Conservation (phyloP, 75 land plant genomes). For the Pseudotsuga menziesii region DNA sequence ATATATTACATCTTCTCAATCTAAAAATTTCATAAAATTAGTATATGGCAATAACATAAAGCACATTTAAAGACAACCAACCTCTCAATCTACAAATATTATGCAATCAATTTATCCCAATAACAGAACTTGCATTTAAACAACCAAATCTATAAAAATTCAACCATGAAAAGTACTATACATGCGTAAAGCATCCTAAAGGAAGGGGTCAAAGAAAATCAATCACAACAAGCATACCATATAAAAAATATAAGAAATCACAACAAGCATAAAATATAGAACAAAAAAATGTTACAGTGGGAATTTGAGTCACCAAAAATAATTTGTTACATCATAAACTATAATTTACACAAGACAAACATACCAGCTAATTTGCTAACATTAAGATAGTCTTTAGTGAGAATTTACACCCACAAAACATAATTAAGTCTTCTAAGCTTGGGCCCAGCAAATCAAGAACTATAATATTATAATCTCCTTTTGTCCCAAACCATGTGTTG, state of each 20-base stretch:
- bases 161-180: background rate
- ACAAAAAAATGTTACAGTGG: background rate
- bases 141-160: background rate
- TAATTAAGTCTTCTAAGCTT: slow-evolving; percentile 85
- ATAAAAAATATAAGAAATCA: background rate
- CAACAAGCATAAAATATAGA: background rate
- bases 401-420: slow-evolving; percentile 82
- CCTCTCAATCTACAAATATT: slow-evolving; percentile 51
- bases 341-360: background rate
- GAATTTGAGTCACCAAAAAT: background rate
- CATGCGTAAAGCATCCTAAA: no score
- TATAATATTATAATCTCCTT: slow-evolving; percentile 78
- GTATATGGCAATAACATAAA: slow-evolving; percentile 88
- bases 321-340: no score
- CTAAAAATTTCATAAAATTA: slow-evolving; percentile 23
- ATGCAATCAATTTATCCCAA: background rate
- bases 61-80: slow-evolving; percentile 59
- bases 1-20: slow-evolving; percentile 72
- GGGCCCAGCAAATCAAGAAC: slow-evolving; percentile 93
- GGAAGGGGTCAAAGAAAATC: no score
- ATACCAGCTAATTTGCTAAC: slow-evolving; percentile 96
- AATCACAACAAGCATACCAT: no score
- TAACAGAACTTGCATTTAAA: background rate
- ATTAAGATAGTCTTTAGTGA: slow-evolving; percentile 88
- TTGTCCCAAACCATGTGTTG: slow-evolving; percentile 79